Base-by-base conservation (phyloP, 2,329 filamentous ascomycete species). In the Sarocladium brachiariae region DNA sequence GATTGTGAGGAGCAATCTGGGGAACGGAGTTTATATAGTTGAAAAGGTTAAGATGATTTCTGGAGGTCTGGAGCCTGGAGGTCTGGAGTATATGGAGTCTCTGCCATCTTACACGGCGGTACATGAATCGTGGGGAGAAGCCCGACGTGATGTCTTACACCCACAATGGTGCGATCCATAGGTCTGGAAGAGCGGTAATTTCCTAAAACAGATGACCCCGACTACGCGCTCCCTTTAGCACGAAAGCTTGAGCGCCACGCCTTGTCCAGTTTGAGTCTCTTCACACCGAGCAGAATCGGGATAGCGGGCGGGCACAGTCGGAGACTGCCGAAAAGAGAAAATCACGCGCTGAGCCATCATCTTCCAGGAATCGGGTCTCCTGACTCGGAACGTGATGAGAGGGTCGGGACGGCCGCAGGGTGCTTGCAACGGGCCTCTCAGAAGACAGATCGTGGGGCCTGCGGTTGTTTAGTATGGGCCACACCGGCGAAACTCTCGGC, bases 1-100 rank as follows among this genome's bases (percentile, higher is more conserved):
- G 43, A 3, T 24, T 49, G 47, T 38, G 41, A 38, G 50, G 50
- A 39, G 43, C 23, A 54, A 50, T 54, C 52, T 51, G 52, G 52
- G 52, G 52, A 50, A 38, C 27, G 27, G n/a, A 48, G 38, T 50
- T 49, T 54, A 50, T 52, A 46, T 46, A 51, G 14, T 51, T 21
- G 27, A 35, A 8, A 3, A 4, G 16, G 5, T 21, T 4, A 25
- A 13, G 13, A 5, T 21, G 6, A 21, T 4, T 34, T 43, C 27
- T 35, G 35, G 35, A 39, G 23, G 16, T 7, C 27, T 30, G 27
- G 27, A 30, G 27, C 27, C 27, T 30, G 27, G 27, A 30, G 27
- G 7, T 7, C 27, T 30, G 27, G 27, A 30, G 27, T 30, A 49
- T 5, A 33, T 25, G 21, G 41, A 46, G 41, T 46, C 41, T 25